phyloP scores from a whole-genome alignment of 2,329 filamentous ascomycete species.

The Truncatella angustata region DNA sequence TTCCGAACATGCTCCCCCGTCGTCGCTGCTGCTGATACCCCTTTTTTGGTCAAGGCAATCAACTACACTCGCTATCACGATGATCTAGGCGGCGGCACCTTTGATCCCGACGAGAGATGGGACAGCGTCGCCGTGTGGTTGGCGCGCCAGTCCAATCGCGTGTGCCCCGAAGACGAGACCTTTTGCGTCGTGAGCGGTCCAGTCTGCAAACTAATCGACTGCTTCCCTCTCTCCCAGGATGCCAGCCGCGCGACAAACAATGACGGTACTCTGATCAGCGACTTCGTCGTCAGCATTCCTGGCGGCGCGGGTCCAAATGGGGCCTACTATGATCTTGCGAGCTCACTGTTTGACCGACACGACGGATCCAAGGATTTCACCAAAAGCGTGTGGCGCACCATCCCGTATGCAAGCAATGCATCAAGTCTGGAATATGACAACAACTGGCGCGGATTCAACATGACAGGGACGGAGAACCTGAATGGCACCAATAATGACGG shows the following conservation, averaged over 20 bases:
- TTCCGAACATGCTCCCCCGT: constrained; percentile 9
- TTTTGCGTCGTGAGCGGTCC: constrained; percentile 6
- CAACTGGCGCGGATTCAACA: constrained; percentile 10
- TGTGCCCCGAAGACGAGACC: constrained; percentile 5
- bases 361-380: constrained; percentile 4
- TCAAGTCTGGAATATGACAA: constrained; percentile 11
- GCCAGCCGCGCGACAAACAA: constrained; percentile 1
- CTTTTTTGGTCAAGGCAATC: constrained; percentile 10
- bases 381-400: constrained; percentile 3
- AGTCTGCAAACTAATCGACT: constrained; percentile 14
- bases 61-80: constrained; percentile 13
- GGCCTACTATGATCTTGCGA: constrained; percentile 11
- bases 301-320: constrained; percentile 8
- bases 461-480: constrained; percentile 2
- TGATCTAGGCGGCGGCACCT: constrained; percentile 9
- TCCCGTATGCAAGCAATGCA: not conserved
- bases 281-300: constrained; percentile 3
- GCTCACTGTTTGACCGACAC: constrained; percentile 7
- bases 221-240: constrained; percentile 10
- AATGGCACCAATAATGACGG: constrained; percentile 4
- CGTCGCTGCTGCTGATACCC: not conserved
- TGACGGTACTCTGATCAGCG: constrained; percentile 1
- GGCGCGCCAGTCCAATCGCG: not conserved
- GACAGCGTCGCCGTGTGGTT: constrained; percentile 6
- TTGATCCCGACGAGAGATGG: constrained; percentile 8